phyloP scores from a whole-genome alignment of 805 yeast genomes.

The Blastobotrys terrestris region DNA sequence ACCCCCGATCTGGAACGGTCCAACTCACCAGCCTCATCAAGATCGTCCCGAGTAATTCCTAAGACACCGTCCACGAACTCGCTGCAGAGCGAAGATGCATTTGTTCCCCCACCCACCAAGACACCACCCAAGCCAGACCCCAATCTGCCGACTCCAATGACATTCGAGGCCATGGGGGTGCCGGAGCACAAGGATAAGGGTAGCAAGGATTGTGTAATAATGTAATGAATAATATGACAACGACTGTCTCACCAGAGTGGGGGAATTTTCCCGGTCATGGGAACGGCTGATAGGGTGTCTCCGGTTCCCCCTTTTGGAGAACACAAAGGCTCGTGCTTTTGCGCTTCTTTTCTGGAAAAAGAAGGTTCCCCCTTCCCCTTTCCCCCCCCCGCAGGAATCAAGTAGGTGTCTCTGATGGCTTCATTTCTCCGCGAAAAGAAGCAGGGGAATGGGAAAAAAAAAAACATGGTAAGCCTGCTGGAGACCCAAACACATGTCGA shows the following conservation, averaged over 20 bases:
- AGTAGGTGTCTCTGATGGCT: too few relatives aligned
- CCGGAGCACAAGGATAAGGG: conserved; percentile 23
- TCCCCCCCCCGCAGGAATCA: too few relatives aligned
- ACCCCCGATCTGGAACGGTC: not conserved
- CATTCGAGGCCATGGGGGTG: conserved; percentile 33
- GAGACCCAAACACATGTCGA: too few relatives aligned
- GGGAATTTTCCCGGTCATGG: not conserved
- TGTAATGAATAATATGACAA: conserved; percentile 16
- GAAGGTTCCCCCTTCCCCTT: too few relatives aligned
- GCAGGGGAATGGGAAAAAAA: too few relatives aligned
- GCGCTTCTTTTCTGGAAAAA: too few relatives aligned
- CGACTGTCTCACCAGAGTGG: not conserved
- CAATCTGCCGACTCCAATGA: conserved; percentile 20
- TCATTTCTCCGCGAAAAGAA: too few relatives aligned
- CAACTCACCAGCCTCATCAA: not conserved
- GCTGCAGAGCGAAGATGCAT: not conserved
- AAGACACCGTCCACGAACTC: not conserved
- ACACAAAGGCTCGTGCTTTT: too few relatives aligned
- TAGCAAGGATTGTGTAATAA: conserved; percentile 26
- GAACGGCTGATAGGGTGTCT: too few relatives aligned
- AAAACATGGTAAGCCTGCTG: too few relatives aligned
- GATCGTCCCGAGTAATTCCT: not conserved
- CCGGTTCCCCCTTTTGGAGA: too few relatives aligned
- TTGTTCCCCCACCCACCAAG: not conserved
- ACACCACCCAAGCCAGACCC: not conserved